These are phyloP conservation scores for Laguncularia racemosa DNA, from an alignment of 345 rosid genomes.

Conservation along the genomic window DNA sequence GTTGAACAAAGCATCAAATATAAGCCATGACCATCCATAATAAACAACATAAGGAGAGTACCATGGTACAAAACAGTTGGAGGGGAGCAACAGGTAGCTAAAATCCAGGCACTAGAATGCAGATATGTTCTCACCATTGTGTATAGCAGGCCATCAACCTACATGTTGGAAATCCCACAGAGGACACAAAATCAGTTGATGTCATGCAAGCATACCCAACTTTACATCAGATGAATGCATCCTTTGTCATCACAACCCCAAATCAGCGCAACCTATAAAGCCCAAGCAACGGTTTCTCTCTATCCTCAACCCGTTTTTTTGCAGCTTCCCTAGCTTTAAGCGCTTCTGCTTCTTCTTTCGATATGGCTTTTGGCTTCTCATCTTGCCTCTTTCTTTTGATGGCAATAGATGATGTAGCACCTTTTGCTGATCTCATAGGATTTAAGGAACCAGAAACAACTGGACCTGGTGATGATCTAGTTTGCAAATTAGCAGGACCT, in stretches of 20 bases:
- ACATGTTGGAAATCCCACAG: too few species aligned
- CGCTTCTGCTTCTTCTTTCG: conserved; percentile 77
- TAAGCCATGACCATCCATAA: too few species aligned
- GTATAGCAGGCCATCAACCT: too few species aligned
- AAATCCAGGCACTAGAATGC: too few species aligned
- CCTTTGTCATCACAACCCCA: conserved; percentile 8
- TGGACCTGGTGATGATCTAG: conserved; percentile 44
- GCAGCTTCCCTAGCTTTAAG: conserved; percentile 94
- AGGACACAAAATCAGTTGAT: background rate
- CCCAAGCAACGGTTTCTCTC: conserved; percentile 86
- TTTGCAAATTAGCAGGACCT: conserved; percentile 22
- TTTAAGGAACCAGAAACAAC: conserved; percentile 56
- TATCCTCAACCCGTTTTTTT: conserved; percentile 79
- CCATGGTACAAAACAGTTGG: too few species aligned
- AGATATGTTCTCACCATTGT: too few species aligned
- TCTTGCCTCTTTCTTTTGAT: conserved; percentile 69
- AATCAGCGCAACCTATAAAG: conserved; percentile 63
- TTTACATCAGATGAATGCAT: conserved; percentile 1
- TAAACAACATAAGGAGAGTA: too few species aligned
- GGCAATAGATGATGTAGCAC: conserved; percentile 54
- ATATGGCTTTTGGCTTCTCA: conserved; percentile 52
- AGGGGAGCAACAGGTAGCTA: too few species aligned
- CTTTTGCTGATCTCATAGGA: conserved; percentile 59
- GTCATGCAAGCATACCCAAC: conserved; percentile 11
- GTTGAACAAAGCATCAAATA: too few species aligned